These are phyloP conservation scores for Cytospora mali DNA, from an alignment of 2,329 filamentous ascomycete genomes.

Conservation along the genomic window DNA sequence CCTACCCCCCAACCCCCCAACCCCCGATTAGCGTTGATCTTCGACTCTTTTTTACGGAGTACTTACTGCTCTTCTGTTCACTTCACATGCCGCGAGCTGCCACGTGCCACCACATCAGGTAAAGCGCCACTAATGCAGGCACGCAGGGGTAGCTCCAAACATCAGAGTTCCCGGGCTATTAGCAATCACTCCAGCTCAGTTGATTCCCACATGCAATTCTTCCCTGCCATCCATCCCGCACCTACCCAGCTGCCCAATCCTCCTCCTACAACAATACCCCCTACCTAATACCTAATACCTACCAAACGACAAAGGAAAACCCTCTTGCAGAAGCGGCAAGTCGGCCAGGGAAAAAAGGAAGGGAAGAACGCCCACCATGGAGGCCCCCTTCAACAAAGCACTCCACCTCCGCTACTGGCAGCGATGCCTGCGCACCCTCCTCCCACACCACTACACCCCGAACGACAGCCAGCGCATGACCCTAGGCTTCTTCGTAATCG, in stretches of 20 bases:
- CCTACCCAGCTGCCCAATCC: too few species aligned
- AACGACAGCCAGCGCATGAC: constrained; percentile 91
- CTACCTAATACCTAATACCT: too few species aligned
- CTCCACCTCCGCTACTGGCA: constrained; percentile 91
- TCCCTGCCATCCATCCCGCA: neutral
- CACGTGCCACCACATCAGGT: constrained; percentile 12
- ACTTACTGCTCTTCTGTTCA: neutral
- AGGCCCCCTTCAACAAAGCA: constrained; percentile 54
- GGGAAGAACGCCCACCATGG: too few species aligned
- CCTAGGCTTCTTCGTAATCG: constrained; percentile 85
- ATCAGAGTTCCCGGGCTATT: too few species aligned
- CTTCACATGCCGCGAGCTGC: constrained; percentile 14
- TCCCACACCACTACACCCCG: constrained; percentile 81
- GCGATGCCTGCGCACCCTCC: constrained; percentile 77
- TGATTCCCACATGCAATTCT: too few species aligned
- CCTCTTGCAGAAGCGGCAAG: too few species aligned
- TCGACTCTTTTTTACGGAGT: constrained; percentile 1
- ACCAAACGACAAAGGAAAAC: too few species aligned
- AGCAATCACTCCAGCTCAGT: too few species aligned
- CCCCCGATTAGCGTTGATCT: constrained; percentile 11
- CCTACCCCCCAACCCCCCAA: too few species aligned
- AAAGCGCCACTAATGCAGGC: neutral
- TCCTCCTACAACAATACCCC: too few species aligned
- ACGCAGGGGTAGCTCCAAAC: neutral
- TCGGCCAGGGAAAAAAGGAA: too few species aligned